These are phyloP conservation scores for Tinospora cordifolia DNA, from an alignment of 164 flowering plant genomes.

Conservation along the genomic window DNA sequence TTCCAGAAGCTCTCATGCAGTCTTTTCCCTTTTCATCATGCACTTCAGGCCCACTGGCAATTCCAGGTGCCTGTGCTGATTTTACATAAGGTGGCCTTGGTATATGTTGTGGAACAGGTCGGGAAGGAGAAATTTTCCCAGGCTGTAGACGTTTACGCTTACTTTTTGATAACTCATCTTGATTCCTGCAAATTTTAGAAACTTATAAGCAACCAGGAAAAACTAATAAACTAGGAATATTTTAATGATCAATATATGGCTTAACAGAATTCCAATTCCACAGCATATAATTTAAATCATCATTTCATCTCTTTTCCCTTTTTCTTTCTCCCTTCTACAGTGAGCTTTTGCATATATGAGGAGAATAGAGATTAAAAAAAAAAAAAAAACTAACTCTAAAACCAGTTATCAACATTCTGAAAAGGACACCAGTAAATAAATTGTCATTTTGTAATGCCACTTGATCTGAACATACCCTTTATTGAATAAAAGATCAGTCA, in stretches of 20 bases:
- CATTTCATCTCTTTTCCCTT: not conserved
- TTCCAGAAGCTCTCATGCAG: conserved; percentile 92
- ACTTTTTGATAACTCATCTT: conserved; percentile 17
- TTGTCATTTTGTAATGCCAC: not conserved
- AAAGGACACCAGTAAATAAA: not conserved
- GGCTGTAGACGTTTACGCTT: conserved; percentile 60
- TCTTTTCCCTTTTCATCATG: conserved; percentile 77
- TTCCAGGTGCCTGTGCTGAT: conserved; percentile 51
- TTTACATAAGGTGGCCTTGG: conserved; percentile 68
- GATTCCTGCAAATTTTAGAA: conserved; percentile 28
- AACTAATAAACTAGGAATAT: not conserved
- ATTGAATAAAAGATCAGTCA: conserved; percentile 55
- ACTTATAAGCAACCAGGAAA: not conserved
- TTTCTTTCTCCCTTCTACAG: not conserved
- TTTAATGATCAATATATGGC: not conserved
- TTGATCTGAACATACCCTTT: conserved; percentile 38
- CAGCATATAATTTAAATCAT: not conserved
- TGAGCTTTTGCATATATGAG: not conserved
- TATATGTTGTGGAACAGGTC: conserved; percentile 77
- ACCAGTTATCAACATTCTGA: not conserved
- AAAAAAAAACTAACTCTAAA: not conserved
- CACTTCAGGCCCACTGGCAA: conserved; percentile 68
- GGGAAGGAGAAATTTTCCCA: conserved; percentile 75
- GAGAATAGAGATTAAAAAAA: not conserved
- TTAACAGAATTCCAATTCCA: not conserved